A percentile compares a stretch with the other conserved stretches of the same genome.
phyloP scores from a whole-genome alignment of 345 rosid species.

The Cardamine chenopodiifolia region DNA sequence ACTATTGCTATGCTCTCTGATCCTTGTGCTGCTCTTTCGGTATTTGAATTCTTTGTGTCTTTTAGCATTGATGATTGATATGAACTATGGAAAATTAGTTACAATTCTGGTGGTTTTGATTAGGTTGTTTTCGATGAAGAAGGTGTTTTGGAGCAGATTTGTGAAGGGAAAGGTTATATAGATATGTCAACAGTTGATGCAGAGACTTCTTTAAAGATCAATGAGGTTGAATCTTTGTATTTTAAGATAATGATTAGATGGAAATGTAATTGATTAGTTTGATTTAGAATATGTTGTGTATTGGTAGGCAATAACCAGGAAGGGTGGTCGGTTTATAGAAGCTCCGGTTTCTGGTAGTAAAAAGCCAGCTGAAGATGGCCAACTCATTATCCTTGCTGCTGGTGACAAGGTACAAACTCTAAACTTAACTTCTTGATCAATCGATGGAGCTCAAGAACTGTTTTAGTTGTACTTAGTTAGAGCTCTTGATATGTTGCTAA shows the following conservation, averaged over 20 bases:
- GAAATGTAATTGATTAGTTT: neutral
- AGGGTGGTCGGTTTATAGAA: conserved; percentile 82
- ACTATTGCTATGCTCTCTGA: conserved; percentile 93
- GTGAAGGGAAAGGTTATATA: conserved; percentile 73
- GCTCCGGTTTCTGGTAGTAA: conserved; percentile 98
- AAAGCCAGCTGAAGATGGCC: conserved; percentile 97
- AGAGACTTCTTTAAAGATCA: conserved; percentile 77
- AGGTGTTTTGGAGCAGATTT: conserved; percentile 76
- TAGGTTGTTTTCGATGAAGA: conserved; percentile 89
- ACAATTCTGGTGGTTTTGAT: conserved; percentile 3
- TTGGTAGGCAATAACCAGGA: conserved; percentile 70
- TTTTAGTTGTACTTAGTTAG: neutral
- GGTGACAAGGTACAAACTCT: conserved; percentile 71
- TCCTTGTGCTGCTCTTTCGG: conserved; percentile 88
- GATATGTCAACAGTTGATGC: conserved; percentile 98
- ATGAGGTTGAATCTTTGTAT: conserved; percentile 49
- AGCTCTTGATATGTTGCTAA: conserved; percentile 15
- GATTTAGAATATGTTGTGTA: conserved; percentile 11
- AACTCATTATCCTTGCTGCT: conserved; percentile 89
- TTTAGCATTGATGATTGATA: neutral
- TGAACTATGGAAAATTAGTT: neutral
- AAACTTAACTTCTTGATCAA: neutral
- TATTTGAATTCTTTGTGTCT: conserved; percentile 30
- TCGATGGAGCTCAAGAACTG: conserved; percentile 4
- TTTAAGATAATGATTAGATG: neutral